Evolutionary conservation across 345 rosid species (phyloP).

Genomic region (Nasturtium officinale): DNA sequence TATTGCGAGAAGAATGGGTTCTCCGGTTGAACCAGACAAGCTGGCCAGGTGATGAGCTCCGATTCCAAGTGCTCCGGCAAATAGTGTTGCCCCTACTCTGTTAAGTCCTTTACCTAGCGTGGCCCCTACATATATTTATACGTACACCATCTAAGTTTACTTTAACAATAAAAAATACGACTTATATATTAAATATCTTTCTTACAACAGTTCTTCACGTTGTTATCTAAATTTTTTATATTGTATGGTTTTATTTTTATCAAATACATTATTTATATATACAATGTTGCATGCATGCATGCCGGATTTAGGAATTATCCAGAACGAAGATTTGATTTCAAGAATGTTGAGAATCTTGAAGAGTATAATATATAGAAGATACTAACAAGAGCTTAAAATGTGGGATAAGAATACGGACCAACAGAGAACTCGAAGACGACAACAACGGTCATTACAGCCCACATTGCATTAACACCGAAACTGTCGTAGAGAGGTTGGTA

Average conservation of each 20-base stretch:
- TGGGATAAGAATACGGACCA: constrained; percentile 49
- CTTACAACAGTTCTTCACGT: not conserved
- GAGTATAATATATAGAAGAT: not conserved
- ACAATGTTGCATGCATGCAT: constrained; percentile 17
- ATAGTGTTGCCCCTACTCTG: constrained; percentile 66
- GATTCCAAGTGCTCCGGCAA: constrained; percentile 64
- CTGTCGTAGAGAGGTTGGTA: constrained; percentile 61
- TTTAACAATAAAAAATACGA: not conserved
- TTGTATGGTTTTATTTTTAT: not conserved
- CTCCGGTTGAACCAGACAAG: constrained; percentile 55
- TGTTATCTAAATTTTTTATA: not conserved
- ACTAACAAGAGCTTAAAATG: not conserved
- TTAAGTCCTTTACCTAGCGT: constrained; percentile 74
- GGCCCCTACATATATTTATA: constrained; percentile 41
- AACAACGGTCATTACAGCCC: constrained; percentile 89
- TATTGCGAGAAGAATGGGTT: constrained; percentile 66
- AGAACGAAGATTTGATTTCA: not conserved
- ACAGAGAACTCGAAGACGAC: constrained; percentile 80
- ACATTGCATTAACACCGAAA: constrained; percentile 72
- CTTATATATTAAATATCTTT: not conserved
- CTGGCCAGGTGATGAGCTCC: constrained; percentile 71
- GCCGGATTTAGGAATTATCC: not conserved
- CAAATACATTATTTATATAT: too few relatives aligned
- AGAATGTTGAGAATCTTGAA: constrained; percentile 7
- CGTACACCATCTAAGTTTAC: not conserved